Evolutionary conservation across 805 yeast genomes (phyloP).

Genomic region (Candida piceae): DNA sequence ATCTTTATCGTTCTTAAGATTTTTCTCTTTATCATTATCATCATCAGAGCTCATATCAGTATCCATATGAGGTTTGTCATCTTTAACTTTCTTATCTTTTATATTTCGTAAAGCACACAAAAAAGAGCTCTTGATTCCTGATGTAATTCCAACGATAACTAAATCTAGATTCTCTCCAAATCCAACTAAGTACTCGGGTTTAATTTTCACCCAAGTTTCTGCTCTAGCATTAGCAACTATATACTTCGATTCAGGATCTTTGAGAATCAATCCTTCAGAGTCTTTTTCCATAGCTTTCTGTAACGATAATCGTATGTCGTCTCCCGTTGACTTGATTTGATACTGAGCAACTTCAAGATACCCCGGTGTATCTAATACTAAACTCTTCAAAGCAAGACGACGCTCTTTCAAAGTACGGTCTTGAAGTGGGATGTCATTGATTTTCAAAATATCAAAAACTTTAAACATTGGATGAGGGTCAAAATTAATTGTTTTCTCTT

Average conservation of each 20-base stretch:
- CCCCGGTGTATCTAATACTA: conserved; percentile 40
- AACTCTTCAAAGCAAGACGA: conserved; percentile 42
- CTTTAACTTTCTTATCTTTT: conserved; percentile 27
- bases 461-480: conserved; percentile 48
- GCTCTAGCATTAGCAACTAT: conserved; percentile 53
- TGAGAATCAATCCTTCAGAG: conserved; percentile 81
- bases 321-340: conserved; percentile 36
- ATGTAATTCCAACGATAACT: conserved; percentile 70
- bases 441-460: conserved; percentile 66
- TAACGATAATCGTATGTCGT: conserved; percentile 53
- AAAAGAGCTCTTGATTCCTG: conserved; percentile 65
- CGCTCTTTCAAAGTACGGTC: conserved; percentile 50
- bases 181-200: conserved; percentile 84
- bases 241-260: conserved; percentile 56
- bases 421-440: conserved; percentile 64
- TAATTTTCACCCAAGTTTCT: conserved; percentile 75
- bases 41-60: neutral
- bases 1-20: conserved; percentile 5
- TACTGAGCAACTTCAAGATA: conserved; percentile 46
- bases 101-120: conserved; percentile 63
- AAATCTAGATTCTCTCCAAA: conserved; percentile 85
- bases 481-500: neutral
- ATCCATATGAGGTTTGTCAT: neutral
- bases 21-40: no score
- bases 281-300: conserved; percentile 52